Evolutionary conservation across 495 filamentous ascomycete species (phyloP), one percentile per base, ranked within the genome.

Genomic region (Aspergillus campestris): DNA sequence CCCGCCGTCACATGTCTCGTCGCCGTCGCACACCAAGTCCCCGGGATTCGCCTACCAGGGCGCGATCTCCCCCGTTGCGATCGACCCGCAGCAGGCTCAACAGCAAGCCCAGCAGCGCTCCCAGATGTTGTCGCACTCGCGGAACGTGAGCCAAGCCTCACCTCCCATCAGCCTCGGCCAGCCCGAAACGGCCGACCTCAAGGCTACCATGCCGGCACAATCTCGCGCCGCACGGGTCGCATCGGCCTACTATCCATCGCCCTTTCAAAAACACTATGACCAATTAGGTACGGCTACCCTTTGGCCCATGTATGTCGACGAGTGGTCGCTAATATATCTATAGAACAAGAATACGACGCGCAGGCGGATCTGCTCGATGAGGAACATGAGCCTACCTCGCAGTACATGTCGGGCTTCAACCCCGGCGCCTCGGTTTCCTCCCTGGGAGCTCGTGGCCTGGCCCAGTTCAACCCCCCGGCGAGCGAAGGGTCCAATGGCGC

Each of bases 341-440:
- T 78, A 98, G 92, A 97, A 74, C 91, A 95, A 77, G 92, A 98
- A 74, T 97, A 97, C 73, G 92, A 98, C 67, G 89, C 92, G 44
- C 86, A 92, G 73, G 82, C 86, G 58, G 89, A 95, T 52, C 86
- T 95, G 77, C 80, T 92, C 61, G 91, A 97, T 61, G 91, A 95
- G 30, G 81, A 84, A 45, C 72, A 79, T 48, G 80, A 85, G 45
- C 78, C 80, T n/a, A 77, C 81, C 24, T 81, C 80, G 14, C 78
- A 85, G 3, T 89, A 84, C 53, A 77, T 85, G 27, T 63, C 75
- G 12, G 61, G 71, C 9, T 81, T 79, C 60, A 72, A 71, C 35
- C 62, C 66, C 24, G 57, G 67, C 13, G 64, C 66, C 8, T 70
- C 69, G 28, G 64, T 72, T 13, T 44, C 65, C 7, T 34, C 59